Conservation (phyloP, 495 filamentous ascomycete genomes). For the Xylaria nigripes region DNA sequence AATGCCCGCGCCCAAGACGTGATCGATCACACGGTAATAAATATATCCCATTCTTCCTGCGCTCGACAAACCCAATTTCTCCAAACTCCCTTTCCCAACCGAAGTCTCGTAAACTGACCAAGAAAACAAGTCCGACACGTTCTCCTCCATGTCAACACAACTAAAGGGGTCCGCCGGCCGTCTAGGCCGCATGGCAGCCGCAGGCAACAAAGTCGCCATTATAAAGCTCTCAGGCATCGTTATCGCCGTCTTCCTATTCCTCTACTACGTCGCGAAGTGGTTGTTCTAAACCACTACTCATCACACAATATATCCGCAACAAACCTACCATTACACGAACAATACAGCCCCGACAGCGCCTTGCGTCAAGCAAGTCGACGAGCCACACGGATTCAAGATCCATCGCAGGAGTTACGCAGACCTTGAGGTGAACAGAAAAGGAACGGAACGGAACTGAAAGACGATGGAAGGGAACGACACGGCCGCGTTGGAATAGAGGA, state of each 20-base stretch:
- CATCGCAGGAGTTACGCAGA: too few species aligned
- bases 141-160: conserved; percentile 51
- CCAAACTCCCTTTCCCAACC: background rate
- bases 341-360: too few species aligned
- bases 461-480: too few species aligned
- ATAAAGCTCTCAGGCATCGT: conserved; percentile 83
- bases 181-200: conserved; percentile 84
- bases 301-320: background rate
- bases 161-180: conserved; percentile 80
- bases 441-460: too few species aligned
- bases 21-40: conserved; percentile 73
- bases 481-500: too few species aligned
- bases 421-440: too few species aligned
- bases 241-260: conserved; percentile 58
- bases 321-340: background rate
- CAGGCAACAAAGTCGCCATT: conserved; percentile 83
- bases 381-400: too few species aligned
- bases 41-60: background rate
- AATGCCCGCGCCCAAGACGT: conserved; percentile 78
- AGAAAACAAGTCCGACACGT: conserved; percentile 41
- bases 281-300: conserved; percentile 49
- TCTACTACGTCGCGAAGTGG: conserved; percentile 65
- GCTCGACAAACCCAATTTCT: background rate
- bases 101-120: background rate
- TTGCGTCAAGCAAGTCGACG: too few species aligned